These are phyloP conservation scores for Azolla pinnata DNA, from an alignment of 75 land plant species.

Conservation along the genomic window DNA sequence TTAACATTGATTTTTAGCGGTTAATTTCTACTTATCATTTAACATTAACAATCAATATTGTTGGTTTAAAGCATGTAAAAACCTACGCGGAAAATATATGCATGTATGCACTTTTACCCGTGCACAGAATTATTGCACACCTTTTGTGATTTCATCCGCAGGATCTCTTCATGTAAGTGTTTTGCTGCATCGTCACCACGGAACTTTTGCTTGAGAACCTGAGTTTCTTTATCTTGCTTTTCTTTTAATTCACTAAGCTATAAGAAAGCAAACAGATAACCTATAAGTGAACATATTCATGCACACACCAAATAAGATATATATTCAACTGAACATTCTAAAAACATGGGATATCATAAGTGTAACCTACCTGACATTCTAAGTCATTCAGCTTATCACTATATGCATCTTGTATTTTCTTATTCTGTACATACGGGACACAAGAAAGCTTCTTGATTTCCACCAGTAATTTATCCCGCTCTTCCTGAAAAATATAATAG, in stretches of 20 bases:
- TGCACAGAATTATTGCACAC: background rate
- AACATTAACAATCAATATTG: background rate
- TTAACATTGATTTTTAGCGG: background rate
- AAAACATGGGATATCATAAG: background rate
- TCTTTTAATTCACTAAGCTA: conserved; percentile 29
- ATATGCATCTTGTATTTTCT: conserved; percentile 71
- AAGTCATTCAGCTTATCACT: conserved; percentile 72
- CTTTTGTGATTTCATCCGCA: conserved; percentile 15
- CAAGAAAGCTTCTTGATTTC: conserved; percentile 64
- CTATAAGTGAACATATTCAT: background rate
- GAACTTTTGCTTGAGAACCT: conserved; percentile 24
- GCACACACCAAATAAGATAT: no score
- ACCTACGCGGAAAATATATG: background rate
- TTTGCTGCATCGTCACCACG: conserved; percentile 31
- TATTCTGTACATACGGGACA: conserved; percentile 54
- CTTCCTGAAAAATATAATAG: no score
- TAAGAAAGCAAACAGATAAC: background rate
- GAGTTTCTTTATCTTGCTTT: conserved; percentile 35
- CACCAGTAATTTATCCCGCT: conserved; percentile 52
- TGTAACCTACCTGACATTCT: conserved; percentile 61
- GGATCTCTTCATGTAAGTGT: conserved; percentile 32
- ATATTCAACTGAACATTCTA: background rate
- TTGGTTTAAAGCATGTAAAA: background rate
- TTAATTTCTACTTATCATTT: background rate
- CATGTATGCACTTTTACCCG: background rate